Evolutionary conservation across 768 basidiomycete genomes (phyloP), one percentile per base, ranked within the genome.

Genomic region (Cyclocybe cylindracea): DNA sequence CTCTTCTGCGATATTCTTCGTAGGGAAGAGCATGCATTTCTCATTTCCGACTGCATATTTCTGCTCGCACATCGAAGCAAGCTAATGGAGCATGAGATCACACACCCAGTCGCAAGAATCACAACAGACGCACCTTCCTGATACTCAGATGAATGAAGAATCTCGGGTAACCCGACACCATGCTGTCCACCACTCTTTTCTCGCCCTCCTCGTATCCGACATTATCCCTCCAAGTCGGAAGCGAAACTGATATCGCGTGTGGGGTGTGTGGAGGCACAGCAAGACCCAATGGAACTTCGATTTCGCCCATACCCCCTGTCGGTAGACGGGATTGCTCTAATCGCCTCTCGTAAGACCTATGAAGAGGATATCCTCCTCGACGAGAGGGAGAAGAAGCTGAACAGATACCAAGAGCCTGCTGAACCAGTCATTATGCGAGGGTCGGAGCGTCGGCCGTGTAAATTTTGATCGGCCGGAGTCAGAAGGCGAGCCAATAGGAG

Each of bases 241-340:
- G 78, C 7, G 92, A 94, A n/a, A 96, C 93, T 2, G 93, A 95
- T 57, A 96, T 91, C 10, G 94, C 95, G 61, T 98, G 95, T 9
- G 87, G 83, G 3, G 84, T 87, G 64, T 82, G 76, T 2, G 86
- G 80, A 13, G 87, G 87, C 2, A 89, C 76, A 4, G 86, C 56
- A 19, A 67, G 63, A 3, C 87, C 87, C 3, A 80, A 51, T 19
- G 72, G 62, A 38, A 75, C 59, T 44, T 67, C 51, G 44, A 51
- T 56, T 39, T 54, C 53, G 18, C 53, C 54, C 54, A 53, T 57
- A 43, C 38, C 37, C 29, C 45, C 7, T 11, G 33, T 3, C 24
- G 10, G 39, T 33, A 19, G 1, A 35, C 35, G 10, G 33, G 31
- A 45, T 40, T 41, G 10, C 24, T 24, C 24, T 24, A 24, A 5